A percentile compares a stretch with the other conserved stretches of the same genome.
Evolutionary conservation across 164 flowering plant species (phyloP).

Genomic region (Echeveria elegans): DNA sequence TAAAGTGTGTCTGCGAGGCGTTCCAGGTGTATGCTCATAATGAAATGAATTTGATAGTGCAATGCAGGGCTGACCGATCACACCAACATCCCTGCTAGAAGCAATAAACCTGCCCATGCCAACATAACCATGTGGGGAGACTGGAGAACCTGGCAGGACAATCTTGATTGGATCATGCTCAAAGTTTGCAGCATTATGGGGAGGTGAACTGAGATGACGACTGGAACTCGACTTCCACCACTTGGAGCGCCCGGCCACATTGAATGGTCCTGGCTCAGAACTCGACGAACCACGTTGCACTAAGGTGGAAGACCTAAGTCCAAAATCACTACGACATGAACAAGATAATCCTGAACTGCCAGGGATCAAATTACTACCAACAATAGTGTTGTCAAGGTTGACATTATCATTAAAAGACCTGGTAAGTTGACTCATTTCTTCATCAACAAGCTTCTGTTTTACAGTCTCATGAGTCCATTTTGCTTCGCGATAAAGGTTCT

Average conservation of each 20-base stretch:
- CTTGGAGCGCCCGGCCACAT: not conserved
- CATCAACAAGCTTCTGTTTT: not conserved
- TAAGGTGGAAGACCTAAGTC: not conserved
- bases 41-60: not conserved
- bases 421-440: not conserved
- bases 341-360: not conserved
- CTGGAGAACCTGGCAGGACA: not conserved
- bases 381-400: not conserved
- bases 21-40: not conserved
- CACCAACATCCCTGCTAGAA: not conserved
- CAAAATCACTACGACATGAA: not conserved
- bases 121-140: not conserved
- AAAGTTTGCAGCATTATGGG: not conserved
- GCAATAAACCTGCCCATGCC: not conserved
- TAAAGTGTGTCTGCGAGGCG: not conserved
- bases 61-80: not conserved
- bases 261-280: not conserved
- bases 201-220: not conserved
- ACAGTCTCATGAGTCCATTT: not conserved
- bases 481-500: not conserved
- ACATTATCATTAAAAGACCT: not conserved
- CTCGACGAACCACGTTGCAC: not conserved
- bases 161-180: conserved; percentile 1
- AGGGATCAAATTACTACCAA: not conserved
- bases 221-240: not conserved